Percentiles rank a stretch among this genome's conserved stretches.
These are phyloP conservation scores for Cordia subcordata DNA, from an alignment of 257 asterid species.

Conservation along the genomic window DNA sequence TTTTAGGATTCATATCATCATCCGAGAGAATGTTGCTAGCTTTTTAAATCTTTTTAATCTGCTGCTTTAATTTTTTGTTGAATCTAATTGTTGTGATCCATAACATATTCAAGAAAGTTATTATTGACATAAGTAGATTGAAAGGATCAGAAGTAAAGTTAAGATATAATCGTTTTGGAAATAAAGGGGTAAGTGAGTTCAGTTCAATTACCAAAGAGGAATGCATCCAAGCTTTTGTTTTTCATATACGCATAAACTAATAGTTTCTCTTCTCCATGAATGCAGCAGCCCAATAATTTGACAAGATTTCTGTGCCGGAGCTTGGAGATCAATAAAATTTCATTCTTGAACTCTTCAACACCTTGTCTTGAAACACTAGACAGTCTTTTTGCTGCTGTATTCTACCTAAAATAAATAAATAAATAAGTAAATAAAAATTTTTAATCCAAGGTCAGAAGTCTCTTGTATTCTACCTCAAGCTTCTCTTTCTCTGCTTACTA, in stretches of 20 bases:
- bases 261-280: constrained; percentile 24
- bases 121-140: no score
- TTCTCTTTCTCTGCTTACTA: no score
- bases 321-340: constrained; percentile 23
- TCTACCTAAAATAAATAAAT: no score
- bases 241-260: constrained; percentile 26
- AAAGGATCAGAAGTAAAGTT: no score
- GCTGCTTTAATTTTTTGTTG: constrained; percentile 10
- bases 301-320: constrained; percentile 35
- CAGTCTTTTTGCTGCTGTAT: constrained; percentile 33
- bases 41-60: constrained; percentile 25
- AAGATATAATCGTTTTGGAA: no score
- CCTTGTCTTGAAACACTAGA: constrained; percentile 35
- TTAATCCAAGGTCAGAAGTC: no score
- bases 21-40: constrained; percentile 27
- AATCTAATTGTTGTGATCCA: constrained; percentile 10
- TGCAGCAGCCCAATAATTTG: constrained; percentile 28
- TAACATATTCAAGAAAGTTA: not conserved
- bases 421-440: no score
- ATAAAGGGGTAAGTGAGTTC: no score
- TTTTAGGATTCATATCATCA: constrained; percentile 28
- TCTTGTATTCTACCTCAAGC: no score
- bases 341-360: constrained; percentile 27
- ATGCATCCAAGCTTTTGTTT: constrained; percentile 34
- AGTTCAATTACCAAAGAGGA: constrained; percentile 23